phyloP scores from a whole-genome alignment of 495 filamentous ascomycete genomes.

The Terfezia claveryi region DNA sequence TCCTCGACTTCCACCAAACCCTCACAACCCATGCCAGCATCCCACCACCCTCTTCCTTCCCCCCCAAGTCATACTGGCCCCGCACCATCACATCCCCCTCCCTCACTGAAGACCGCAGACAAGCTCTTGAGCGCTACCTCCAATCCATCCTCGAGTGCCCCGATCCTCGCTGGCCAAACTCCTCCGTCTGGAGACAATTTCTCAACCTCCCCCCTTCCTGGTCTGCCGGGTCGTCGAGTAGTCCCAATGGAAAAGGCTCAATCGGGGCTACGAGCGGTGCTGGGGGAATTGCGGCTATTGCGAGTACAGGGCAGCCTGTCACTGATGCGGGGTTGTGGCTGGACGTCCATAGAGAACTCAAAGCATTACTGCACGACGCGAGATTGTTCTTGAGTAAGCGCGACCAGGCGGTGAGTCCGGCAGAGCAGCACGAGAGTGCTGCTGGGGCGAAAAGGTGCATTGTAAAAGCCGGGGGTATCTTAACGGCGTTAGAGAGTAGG shows the following conservation, averaged over 20 bases:
- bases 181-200: slow-evolving; percentile 64
- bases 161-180: slow-evolving; percentile 70
- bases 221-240: slow-evolving; percentile 25
- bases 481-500: slow-evolving; percentile 41
- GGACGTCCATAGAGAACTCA: slow-evolving; percentile 66
- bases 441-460: slow-evolving; percentile 63
- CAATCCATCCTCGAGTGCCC: slow-evolving; percentile 50
- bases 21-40: slow-evolving; percentile 40
- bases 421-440: slow-evolving; percentile 53
- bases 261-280: slow-evolving; percentile 9
- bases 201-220: slow-evolving; percentile 47
- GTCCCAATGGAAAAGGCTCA: slow-evolving; percentile 24
- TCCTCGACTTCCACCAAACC: slow-evolving; percentile 48
- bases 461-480: slow-evolving; percentile 46
- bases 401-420: slow-evolving; percentile 47
- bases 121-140: slow-evolving; percentile 60
- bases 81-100: slow-evolving; percentile 53
- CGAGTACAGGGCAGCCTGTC: slow-evolving; percentile 26
- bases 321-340: slow-evolving; percentile 69
- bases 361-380: slow-evolving; percentile 60
- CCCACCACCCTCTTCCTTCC: slow-evolving; percentile 40
- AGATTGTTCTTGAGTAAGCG: slow-evolving; percentile 48
- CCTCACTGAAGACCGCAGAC: slow-evolving; percentile 58
- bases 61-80: slow-evolving; percentile 66
- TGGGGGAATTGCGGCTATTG: slow-evolving; percentile 23